Percentiles rank a stretch among this genome's conserved stretches.
Evolutionary conservation across 2,329 filamentous ascomycete species (phyloP).

Genomic region (Fusarium xyrophilum): DNA sequence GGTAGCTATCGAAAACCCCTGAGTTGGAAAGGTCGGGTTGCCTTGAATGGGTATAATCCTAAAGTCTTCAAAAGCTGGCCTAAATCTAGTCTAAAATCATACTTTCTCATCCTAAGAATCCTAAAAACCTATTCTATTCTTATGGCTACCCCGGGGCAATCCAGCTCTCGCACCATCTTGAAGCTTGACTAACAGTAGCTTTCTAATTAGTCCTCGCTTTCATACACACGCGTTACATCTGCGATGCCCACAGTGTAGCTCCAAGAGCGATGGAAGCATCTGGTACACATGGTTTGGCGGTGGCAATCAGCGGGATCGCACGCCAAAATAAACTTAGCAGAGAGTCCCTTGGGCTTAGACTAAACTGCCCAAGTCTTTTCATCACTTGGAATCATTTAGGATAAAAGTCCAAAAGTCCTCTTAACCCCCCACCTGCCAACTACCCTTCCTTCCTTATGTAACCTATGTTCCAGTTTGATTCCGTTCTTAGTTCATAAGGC

Average conservation of each 20-base stretch:
- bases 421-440: not conserved
- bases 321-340: not conserved
- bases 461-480: not conserved
- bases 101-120: accelerated
- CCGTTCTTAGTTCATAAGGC: not conserved
- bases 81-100: not conserved
- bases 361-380: not conserved
- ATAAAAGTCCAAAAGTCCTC: not conserved
- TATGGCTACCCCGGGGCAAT: not conserved
- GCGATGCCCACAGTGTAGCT: too few relatives aligned
- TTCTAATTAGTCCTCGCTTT: not conserved
- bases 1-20: not conserved
- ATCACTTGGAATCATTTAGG: not conserved
- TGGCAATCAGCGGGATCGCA: too few relatives aligned
- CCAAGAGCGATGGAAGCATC: too few relatives aligned
- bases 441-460: not conserved
- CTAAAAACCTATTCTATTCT: not conserved
- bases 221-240: too few relatives aligned
- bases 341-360: not conserved
- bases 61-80: not conserved
- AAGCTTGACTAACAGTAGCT: too few relatives aligned
- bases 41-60: not conserved
- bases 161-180: not conserved
- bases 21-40: too few relatives aligned
- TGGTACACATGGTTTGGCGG: too few relatives aligned